Evolutionary conservation across 73 alveolate genomes (phyloP), one percentile per base, ranked within the genome.

Genomic region (Paramecium sexaurelia): DNA sequence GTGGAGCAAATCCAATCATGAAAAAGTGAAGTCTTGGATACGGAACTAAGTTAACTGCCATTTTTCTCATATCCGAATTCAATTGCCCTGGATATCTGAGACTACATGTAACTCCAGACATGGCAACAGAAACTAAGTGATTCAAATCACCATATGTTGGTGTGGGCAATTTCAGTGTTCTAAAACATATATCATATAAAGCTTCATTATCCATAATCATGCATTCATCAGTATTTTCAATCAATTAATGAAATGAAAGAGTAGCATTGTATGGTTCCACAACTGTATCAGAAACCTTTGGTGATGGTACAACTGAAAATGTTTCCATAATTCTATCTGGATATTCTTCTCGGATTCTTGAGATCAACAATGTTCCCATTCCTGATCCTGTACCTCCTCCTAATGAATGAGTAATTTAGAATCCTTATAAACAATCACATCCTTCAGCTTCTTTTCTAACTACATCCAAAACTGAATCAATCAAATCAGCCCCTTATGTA

Each of bases 261-360:
- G 99, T 97, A 41, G 99, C 99, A 95, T 98, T 98, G 97, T 98
- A 98, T 51, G 99, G 99, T 93, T 98, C 99, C n/a, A 96, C 99
- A 94, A 98, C 99, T 27, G 99, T 94, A 82, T 96, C 98, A 13
- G 98, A 98, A 93, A 94, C 98, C 92, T 95, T 68, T 56, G 99
- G 99, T 56, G 99, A 96, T 75, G 99, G 99, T 97, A 97, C 93
- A 92, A 98, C 99, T 39, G 99, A 95, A 97, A 97, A 97, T 55
- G 99, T 97, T 92, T 95, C 97, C 96, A 97, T 96, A 94, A 97
- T 96, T 95, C 99, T 95, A 93, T 98, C 99, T 67, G 98, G 99
- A 95, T 98, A 98, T 90, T 98, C 99, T 92, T 97, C 99, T 75
- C 99, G 93, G 97, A 95, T 95, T 93, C 96, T 98, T 84, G 99